phyloP scores from a whole-genome alignment of 2,329 filamentous ascomycete species.

The Fusarium burgessii region DNA sequence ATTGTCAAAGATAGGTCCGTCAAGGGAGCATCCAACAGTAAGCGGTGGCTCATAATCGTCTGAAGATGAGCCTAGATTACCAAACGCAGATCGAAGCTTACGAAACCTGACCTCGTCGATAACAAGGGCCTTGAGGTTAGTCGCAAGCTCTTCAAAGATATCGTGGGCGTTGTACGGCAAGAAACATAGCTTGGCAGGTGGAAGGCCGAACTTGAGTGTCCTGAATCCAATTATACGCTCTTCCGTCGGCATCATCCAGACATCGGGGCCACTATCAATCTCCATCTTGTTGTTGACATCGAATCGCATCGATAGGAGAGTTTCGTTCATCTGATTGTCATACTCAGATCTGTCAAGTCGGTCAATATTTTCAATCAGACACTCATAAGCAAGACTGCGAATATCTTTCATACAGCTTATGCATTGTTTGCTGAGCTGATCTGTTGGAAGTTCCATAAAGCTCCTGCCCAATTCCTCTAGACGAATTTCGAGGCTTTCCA shows the following conservation, averaged over 20 bases:
- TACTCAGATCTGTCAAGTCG: not conserved
- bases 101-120: not conserved
- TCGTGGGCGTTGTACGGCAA: not conserved
- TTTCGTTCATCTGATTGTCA: too few species aligned
- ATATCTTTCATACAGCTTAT: not conserved
- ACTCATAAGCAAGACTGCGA: not conserved
- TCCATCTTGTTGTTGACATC: not conserved
- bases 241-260: not conserved
- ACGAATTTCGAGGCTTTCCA: not conserved
- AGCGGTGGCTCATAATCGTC: not conserved
- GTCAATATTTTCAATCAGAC: not conserved
- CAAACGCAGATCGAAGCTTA: too few species aligned
- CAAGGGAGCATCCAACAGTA: too few species aligned
- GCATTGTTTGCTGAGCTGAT: not conserved
- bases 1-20: too few species aligned
- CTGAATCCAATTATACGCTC: not conserved
- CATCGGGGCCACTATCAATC: not conserved
- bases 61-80: not conserved
- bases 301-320: not conserved
- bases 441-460: fast-evolving
- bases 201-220: not conserved
- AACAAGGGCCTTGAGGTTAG: not conserved
- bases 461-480: not conserved
- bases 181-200: not conserved
- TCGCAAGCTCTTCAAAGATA: not conserved